A percentile compares a stretch with the other conserved stretches of the same genome.
Evolutionary conservation across 306 rosid genomes (phyloP).

Genomic region (Lathyrus tuberosus): DNA sequence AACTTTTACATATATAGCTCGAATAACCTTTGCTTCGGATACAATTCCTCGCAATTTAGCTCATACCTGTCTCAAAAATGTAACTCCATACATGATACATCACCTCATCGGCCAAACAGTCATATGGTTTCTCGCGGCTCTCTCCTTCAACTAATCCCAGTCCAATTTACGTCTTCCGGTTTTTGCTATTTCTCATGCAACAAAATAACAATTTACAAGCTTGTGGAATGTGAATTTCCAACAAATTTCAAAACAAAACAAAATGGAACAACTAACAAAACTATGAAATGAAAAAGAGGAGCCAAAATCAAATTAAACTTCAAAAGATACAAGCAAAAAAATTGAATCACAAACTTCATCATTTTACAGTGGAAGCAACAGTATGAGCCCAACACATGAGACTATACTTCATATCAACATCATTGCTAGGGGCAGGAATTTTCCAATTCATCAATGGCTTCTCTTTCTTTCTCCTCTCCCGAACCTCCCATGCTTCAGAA

Average conservation of each 20-base stretch:
- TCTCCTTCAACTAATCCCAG: neutral
- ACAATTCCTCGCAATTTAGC: neutral
- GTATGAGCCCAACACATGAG: constrained; percentile 85
- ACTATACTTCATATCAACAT: constrained; percentile 66
- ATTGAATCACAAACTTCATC: constrained; percentile 31
- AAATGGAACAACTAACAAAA: neutral
- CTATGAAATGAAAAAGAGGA: neutral
- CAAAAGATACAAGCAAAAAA: constrained; percentile 28
- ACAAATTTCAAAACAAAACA: neutral
- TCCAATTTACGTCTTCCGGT: neutral
- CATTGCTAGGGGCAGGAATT: constrained; percentile 58
- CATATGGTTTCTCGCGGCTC: neutral
- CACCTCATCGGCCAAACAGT: neutral
- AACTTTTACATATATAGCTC: neutral
- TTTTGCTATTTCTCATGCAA: constrained; percentile 13
- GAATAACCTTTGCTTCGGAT: neutral
- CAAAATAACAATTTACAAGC: constrained; percentile 12
- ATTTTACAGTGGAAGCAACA: constrained; percentile 81
- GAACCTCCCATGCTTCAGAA: constrained; percentile 79
- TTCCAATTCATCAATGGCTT: constrained; percentile 69
- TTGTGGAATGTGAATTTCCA: constrained; percentile 28
- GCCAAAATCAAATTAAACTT: constrained; percentile 4
- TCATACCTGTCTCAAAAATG: neutral
- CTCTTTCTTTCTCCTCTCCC: constrained; percentile 51
- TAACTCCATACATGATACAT: neutral